Conservation (phyloP, 768 basidiomycete species). For the Suillus placidus region DNA sequence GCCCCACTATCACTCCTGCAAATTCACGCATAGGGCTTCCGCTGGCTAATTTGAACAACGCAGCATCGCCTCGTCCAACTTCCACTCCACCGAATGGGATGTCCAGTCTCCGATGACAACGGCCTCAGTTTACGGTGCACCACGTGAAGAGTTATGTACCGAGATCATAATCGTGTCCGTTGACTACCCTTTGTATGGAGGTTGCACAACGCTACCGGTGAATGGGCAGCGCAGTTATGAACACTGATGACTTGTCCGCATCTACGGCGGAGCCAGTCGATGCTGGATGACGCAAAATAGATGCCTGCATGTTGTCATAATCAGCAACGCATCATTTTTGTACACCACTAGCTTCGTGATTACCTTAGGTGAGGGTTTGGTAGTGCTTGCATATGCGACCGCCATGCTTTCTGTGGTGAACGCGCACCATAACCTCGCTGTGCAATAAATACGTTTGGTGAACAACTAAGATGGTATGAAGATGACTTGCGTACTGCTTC, state of each 20-base stretch:
- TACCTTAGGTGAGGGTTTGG: slow-evolving; percentile 61
- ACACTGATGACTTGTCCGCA: slow-evolving; percentile 45
- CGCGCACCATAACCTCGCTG: slow-evolving; percentile 79
- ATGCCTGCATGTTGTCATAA: slow-evolving; percentile 30
- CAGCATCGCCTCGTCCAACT: slow-evolving; percentile 27
- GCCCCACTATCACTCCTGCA: slow-evolving; percentile 40
- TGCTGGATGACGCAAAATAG: slow-evolving; percentile 35
- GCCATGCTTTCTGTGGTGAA: slow-evolving; percentile 87
- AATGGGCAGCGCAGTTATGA: slow-evolving; percentile 57
- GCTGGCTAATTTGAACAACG: slow-evolving; percentile 37
- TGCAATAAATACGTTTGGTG: slow-evolving; percentile 1
- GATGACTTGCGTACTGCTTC: slow-evolving; percentile 30
- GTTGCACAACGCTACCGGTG: slow-evolving; percentile 16
- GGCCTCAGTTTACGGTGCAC: neutral
- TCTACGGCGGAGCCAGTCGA: slow-evolving; percentile 7
- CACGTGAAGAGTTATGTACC: neutral
- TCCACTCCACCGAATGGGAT: slow-evolving; percentile 22
- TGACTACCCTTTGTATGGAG: neutral
- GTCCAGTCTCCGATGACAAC: slow-evolving; percentile 17
- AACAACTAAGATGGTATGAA: neutral
- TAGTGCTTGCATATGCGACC: slow-evolving; percentile 65
- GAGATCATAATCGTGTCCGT: neutral
- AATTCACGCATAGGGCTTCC: slow-evolving; percentile 35
- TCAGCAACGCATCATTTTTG: slow-evolving; percentile 1
- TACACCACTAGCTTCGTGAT: slow-evolving; percentile 9